Percentiles rank a stretch among this genome's conserved stretches.
These are phyloP conservation scores for Harringtonia lauricola DNA, from an alignment of 2,329 filamentous ascomycete species.

Conservation along the genomic window DNA sequence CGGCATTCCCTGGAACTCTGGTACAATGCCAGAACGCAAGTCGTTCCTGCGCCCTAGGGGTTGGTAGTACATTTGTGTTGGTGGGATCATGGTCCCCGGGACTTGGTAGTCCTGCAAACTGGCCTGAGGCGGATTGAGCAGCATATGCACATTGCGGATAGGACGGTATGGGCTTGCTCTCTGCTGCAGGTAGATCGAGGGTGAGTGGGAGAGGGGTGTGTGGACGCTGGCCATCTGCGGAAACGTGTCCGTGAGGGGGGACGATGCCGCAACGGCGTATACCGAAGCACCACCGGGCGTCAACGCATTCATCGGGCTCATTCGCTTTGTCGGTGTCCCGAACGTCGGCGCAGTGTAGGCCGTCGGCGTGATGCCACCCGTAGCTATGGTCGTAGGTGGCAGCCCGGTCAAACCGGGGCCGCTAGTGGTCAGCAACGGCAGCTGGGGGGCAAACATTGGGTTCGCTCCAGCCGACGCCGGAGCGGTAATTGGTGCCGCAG, in stretches of 20 bases:
- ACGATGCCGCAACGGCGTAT: conserved; percentile 51
- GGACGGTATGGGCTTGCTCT: conserved; percentile 88
- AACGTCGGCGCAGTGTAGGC: conserved; percentile 20
- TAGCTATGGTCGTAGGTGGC: neutral
- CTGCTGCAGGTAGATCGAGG: conserved; percentile 77
- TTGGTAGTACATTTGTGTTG: conserved; percentile 74
- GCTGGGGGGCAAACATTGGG: neutral
- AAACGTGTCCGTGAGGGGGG: conserved; percentile 55
- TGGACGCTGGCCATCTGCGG: conserved; percentile 33
- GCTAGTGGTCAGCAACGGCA: conserved; percentile 1
- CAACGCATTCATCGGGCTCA: conserved; percentile 36
- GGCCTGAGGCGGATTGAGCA: conserved; percentile 76
- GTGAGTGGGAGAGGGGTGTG: conserved; percentile 66
- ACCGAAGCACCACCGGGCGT: conserved; percentile 22
- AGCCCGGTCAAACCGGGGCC: neutral
- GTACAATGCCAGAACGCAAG: conserved; percentile 59
- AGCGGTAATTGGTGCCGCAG: conserved; percentile 16
- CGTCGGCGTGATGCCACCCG: conserved; percentile 6
- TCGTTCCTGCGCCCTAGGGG: conserved; percentile 60
- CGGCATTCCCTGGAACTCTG: conserved; percentile 35
- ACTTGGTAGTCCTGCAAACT: conserved; percentile 68
- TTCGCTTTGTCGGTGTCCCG: conserved; percentile 40
- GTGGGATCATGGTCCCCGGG: conserved; percentile 29
- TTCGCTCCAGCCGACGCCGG: too few relatives aligned
- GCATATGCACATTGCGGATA: conserved; percentile 76